phyloP scores from a whole-genome alignment of 2,329 filamentous ascomycete species.

The Monilinia polystroma region DNA sequence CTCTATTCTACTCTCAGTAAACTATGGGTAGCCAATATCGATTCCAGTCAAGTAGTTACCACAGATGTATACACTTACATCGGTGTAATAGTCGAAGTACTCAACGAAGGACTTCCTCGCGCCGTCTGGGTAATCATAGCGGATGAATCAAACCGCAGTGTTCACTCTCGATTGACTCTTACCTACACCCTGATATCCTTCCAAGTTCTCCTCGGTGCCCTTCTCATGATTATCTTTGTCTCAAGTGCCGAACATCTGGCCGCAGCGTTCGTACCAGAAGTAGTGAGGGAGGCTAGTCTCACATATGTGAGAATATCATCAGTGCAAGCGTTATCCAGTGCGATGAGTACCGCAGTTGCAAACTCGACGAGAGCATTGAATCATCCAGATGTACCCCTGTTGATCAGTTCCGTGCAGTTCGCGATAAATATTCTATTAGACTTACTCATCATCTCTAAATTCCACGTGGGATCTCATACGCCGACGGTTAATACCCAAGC shows the following conservation, averaged over 20 bases:
- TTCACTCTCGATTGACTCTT: conserved; percentile 54
- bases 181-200: conserved; percentile 63
- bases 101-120: conserved; percentile 71
- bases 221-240: conserved; percentile 60
- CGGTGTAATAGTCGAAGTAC: conserved; percentile 61
- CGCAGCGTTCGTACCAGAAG: conserved; percentile 59
- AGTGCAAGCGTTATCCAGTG: conserved; percentile 60
- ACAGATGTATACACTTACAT: conserved; percentile 71
- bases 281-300: conserved; percentile 56
- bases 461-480: conserved; percentile 54
- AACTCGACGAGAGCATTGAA: conserved; percentile 64
- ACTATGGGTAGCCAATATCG: conserved; percentile 68
- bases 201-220: conserved; percentile 55
- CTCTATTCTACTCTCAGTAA: conserved; percentile 67
- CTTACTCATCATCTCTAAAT: conserved; percentile 63
- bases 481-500: conserved; percentile 66
- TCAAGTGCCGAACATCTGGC: conserved; percentile 56
- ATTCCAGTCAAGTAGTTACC: conserved; percentile 59
- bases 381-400: conserved; percentile 64
- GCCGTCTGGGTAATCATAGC: conserved; percentile 69
- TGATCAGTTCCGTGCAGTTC: conserved; percentile 65
- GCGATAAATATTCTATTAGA: conserved; percentile 66
- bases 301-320: conserved; percentile 64
- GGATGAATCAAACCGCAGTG: conserved; percentile 55
- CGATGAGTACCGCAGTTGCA: conserved; percentile 62